Conservation (phyloP, 768 basidiomycete genomes). For the Amylocystis lapponica region DNA sequence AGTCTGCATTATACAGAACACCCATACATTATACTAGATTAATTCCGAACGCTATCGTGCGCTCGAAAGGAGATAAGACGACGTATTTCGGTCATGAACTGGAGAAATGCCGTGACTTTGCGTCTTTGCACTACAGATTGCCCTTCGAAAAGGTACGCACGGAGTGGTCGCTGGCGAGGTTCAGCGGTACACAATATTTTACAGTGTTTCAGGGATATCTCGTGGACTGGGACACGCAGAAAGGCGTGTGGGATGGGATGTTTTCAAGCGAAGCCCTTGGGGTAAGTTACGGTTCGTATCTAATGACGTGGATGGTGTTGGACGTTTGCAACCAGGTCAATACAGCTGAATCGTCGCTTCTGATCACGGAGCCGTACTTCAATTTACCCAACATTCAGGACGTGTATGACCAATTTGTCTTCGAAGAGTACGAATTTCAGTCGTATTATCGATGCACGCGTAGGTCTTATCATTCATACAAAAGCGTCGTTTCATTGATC, state of each 20-base stretch:
- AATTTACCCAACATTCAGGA: conserved; percentile 91
- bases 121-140: conserved; percentile 74
- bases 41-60: conserved; percentile 75
- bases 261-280: conserved; percentile 53
- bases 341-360: conserved; percentile 63
- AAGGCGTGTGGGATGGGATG: conserved; percentile 88
- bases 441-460: conserved; percentile 79
- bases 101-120: conserved; percentile 68
- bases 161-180: neutral
- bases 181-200: conserved; percentile 15
- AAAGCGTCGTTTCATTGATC: conserved; percentile 9
- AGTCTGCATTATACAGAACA: neutral
- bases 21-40: conserved; percentile 37
- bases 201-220: conserved; percentile 67
- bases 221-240: conserved; percentile 94
- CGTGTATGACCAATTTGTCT: conserved; percentile 90
- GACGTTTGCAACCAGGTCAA: conserved; percentile 48
- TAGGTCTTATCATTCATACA: conserved; percentile 36
- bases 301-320: neutral
- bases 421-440: conserved; percentile 93
- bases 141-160: conserved; percentile 73
- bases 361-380: conserved; percentile 93
- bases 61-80: conserved; percentile 77
- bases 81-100: conserved; percentile 88
- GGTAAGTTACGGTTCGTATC: conserved; percentile 5